Evolutionary conservation across 257 asterid species (phyloP).

Genomic region (Solanum pimpinellifolium): DNA sequence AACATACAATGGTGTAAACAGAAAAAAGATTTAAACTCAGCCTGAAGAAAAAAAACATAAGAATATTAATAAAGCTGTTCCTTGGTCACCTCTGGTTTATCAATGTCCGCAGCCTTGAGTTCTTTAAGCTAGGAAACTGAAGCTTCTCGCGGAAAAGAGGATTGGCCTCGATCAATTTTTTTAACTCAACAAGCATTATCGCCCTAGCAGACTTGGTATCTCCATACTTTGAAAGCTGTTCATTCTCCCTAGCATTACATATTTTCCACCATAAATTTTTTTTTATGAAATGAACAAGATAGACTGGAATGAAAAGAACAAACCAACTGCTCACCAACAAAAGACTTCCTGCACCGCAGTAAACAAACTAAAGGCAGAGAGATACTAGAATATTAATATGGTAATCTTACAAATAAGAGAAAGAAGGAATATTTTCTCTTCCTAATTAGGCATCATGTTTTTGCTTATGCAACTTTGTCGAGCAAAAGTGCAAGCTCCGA

Average conservation of each 20-base stretch:
- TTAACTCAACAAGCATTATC: conserved; percentile 31
- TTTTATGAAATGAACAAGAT: background rate
- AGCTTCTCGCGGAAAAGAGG: conserved; percentile 57
- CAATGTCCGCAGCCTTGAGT: conserved; percentile 43
- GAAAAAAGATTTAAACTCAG: background rate
- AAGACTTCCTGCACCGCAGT: background rate
- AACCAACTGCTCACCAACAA: background rate
- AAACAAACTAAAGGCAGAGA: background rate
- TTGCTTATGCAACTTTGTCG: background rate
- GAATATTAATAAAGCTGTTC: background rate
- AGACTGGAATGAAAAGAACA: background rate
- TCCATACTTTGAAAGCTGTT: conserved; percentile 34
- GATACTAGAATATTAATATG: background rate
- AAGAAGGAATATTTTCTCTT: background rate
- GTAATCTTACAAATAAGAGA: background rate
- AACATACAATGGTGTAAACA: background rate
- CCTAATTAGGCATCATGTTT: background rate
- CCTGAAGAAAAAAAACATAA: background rate
- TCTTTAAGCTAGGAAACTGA: conserved; percentile 36
- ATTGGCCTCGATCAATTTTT: conserved; percentile 41
- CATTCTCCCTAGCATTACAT: conserved; percentile 39
- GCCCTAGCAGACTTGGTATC: conserved; percentile 51
- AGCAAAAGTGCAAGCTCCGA: background rate
- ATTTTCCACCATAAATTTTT: background rate
- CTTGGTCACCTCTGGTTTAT: conserved; percentile 46